Evolutionary conservation across 73 alveolate species (phyloP), one percentile per base, ranked within the genome.

Genomic region (Paramecium bursaria): DNA sequence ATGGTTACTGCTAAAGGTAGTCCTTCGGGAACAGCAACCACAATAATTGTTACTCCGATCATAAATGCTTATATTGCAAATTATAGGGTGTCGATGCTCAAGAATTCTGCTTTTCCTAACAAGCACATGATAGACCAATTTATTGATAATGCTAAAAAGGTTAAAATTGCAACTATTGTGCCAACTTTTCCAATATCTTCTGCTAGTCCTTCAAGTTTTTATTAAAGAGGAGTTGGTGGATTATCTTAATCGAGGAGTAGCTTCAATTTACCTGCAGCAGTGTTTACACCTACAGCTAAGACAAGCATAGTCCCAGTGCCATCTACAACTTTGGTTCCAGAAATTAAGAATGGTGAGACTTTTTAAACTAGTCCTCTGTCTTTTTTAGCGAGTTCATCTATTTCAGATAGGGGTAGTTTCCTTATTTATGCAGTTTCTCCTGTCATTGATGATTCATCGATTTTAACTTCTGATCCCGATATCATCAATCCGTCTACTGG

Each of bases 1-100:
- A 96, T 87, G 76, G 98, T 95, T 15, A 96, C 99, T 1, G 98
- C 98, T 33, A 96, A 88, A 33, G 99, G 99, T 5, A 96, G 91
- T n/a, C 99, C 99, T 91, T 96, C 99, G 35, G 99, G 99, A 22
- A 95, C 97, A 26, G 99, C 98, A 30, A 96, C 99, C 21, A 95
- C 98, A 26, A 96, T 88, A 19, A 96, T 92, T 14, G 99, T 90
- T 48, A 96, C 90, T 46, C 97, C 96, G 44, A 95, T 79, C 60
- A 92, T 85, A 26, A 96, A 60, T 60, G 85, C 67, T 77, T 85
- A 30, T 51, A 75, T 86, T 46, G 57, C 85, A 75, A 57, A 85
- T 91, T 88, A 75, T 85, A 61, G 74, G 76, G 76, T 85, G 33
- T 88, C 87, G 47, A 73, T 85, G 73, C 90, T 67, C 53, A 77